Percentiles rank a stretch among this genome's conserved stretches.
phyloP scores from a whole-genome alignment of 768 basidiomycete genomes.

The Leccinum obscurum region DNA sequence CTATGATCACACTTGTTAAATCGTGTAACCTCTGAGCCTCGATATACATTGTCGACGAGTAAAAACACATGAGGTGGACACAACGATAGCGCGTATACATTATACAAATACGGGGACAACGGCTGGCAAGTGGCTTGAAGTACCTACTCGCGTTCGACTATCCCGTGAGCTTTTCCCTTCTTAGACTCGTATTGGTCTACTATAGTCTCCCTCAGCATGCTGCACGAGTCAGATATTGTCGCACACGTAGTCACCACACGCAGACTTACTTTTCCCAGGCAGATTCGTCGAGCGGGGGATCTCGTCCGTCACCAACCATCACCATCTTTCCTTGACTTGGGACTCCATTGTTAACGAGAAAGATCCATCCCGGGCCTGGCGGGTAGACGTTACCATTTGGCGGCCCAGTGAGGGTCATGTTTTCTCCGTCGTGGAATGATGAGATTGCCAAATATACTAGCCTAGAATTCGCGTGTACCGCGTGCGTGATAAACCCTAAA shows the following conservation, averaged over 20 bases:
- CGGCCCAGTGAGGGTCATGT: constrained; percentile 62
- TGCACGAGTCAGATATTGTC: constrained; percentile 24
- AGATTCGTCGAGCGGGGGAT: constrained; percentile 55
- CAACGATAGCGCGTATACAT: not conserved
- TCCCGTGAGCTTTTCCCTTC: constrained; percentile 24
- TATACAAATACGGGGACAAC: not conserved
- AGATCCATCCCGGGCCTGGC: constrained; percentile 80
- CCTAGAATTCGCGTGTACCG: constrained; percentile 74
- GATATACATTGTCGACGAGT: constrained; percentile 12
- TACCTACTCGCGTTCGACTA: constrained; percentile 11
- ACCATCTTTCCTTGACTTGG: constrained; percentile 63
- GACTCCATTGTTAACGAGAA: constrained; percentile 62
- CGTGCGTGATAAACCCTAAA: constrained; percentile 78
- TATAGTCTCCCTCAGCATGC: constrained; percentile 48
- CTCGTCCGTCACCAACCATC: constrained; percentile 67
- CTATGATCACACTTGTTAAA: constrained; percentile 43
- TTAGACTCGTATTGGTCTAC: constrained; percentile 52
- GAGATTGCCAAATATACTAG: constrained; percentile 61
- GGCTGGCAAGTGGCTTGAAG: not conserved
- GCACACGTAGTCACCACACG: not conserved
- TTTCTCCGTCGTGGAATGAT: constrained; percentile 41
- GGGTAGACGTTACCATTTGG: constrained; percentile 68
- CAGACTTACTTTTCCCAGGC: constrained; percentile 60
- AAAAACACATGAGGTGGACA: constrained; percentile 6
- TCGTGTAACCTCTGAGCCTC: constrained; percentile 7